A percentile compares a stretch with the other conserved stretches of the same genome.
phyloP scores from a whole-genome alignment of 495 filamentous ascomycete genomes.

The Beverwykella pulmonaria region DNA sequence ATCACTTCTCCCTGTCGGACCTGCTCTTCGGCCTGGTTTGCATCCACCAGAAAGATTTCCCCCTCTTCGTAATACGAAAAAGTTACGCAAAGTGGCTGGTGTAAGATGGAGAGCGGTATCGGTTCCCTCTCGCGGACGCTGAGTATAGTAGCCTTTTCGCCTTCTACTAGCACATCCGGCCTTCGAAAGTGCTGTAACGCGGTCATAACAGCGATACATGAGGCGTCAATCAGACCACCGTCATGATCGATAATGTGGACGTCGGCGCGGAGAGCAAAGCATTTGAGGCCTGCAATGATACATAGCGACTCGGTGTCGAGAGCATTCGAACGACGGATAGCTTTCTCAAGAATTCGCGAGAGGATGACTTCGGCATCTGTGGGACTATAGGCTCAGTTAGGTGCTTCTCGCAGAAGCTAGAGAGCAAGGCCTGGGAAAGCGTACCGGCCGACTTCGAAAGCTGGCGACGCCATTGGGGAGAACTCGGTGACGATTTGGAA shows the following conservation, averaged over 20 bases:
- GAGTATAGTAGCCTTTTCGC: constrained; percentile 79
- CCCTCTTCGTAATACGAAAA: constrained; percentile 78
- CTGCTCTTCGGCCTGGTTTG: constrained; percentile 82
- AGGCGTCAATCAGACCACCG: constrained; percentile 81
- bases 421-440: constrained; percentile 24
- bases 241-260: constrained; percentile 88
- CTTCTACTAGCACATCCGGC: constrained; percentile 81
- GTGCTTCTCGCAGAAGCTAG: constrained; percentile 9
- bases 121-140: constrained; percentile 83
- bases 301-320: constrained; percentile 95
- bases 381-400: constrained; percentile 35
- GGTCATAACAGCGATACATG: constrained; percentile 83
- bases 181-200: constrained; percentile 87
- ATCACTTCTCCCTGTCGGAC: constrained; percentile 80
- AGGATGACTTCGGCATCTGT: constrained; percentile 68
- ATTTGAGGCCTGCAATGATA: constrained; percentile 84
- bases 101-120: constrained; percentile 83
- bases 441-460: constrained; percentile 83
- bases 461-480: constrained; percentile 86
- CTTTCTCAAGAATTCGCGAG: constrained; percentile 85
- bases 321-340: constrained; percentile 86
- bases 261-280: constrained; percentile 86
- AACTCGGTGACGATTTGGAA: constrained; percentile 91
- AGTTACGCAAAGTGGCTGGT: constrained; percentile 84
- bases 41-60: constrained; percentile 67